phyloP scores from a whole-genome alignment of 331 rosid species.

The Phaseolus coccineus region DNA sequence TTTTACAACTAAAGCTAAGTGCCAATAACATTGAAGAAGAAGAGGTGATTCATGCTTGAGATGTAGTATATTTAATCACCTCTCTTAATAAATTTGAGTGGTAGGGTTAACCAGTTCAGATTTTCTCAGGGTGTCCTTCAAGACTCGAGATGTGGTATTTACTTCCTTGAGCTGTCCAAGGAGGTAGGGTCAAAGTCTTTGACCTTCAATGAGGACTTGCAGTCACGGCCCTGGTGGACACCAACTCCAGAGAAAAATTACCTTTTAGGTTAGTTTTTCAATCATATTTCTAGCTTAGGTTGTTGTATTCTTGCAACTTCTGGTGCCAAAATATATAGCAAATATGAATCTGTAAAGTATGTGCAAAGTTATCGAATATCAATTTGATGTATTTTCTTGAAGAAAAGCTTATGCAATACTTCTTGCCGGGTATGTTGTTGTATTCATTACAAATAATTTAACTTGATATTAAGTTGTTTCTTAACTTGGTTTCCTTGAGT shows the following conservation, averaged over 20 bases:
- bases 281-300: constrained; percentile 31
- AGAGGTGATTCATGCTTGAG: constrained; percentile 64
- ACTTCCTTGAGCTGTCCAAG: constrained; percentile 82
- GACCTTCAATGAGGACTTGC: constrained; percentile 90
- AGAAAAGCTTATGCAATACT: not conserved
- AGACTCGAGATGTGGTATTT: constrained; percentile 74
- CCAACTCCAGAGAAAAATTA: constrained; percentile 85
- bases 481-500: constrained; percentile 9
- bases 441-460: constrained; percentile 12
- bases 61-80: constrained; percentile 31
- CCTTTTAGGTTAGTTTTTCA: constrained; percentile 75
- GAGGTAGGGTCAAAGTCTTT: constrained; percentile 87
- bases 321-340: constrained; percentile 2
- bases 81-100: constrained; percentile 34
- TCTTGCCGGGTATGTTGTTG: not conserved
- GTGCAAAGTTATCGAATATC: not conserved
- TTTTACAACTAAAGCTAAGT: constrained; percentile 84
- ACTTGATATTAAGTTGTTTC: constrained; percentile 8
- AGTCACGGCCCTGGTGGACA: constrained; percentile 97
- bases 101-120: constrained; percentile 25
- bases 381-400: not conserved
- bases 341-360: constrained; percentile 18
- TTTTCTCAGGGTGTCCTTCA: constrained; percentile 68
- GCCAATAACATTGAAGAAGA: constrained; percentile 83
- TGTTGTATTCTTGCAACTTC: constrained; percentile 13